Conservation (phyloP, 192 early-diverging fungal genomes). For the Irineochytrium annulatum region DNA sequence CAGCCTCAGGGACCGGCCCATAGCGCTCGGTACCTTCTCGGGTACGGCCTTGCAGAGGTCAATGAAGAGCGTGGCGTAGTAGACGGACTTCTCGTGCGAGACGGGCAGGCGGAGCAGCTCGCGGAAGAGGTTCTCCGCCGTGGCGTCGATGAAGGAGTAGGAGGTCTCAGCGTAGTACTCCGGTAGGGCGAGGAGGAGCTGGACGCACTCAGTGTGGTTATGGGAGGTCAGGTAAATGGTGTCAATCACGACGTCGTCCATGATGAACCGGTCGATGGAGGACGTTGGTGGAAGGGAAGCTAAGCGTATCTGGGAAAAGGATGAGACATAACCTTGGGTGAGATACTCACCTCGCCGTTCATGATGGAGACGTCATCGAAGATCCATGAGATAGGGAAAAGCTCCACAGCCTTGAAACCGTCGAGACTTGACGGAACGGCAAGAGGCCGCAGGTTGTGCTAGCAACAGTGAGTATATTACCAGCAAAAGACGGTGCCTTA, state of each 20-base stretch:
- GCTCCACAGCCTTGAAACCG: slow-evolving; percentile 23
- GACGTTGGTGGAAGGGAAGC: not conserved
- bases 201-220: slow-evolving; percentile 90
- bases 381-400: slow-evolving; percentile 39
- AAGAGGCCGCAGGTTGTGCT: slow-evolving; percentile 33
- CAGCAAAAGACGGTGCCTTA: too few species aligned
- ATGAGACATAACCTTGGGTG: not conserved
- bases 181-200: slow-evolving; percentile 60
- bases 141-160: slow-evolving; percentile 46
- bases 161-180: slow-evolving; percentile 34
- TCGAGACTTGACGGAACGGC: slow-evolving; percentile 16
- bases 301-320: not conserved
- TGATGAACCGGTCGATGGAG: slow-evolving; percentile 58
- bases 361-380: slow-evolving; percentile 38
- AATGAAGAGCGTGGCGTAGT: slow-evolving; percentile 67
- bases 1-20: slow-evolving; percentile 62
- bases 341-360: too few species aligned
- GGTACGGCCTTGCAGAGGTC: slow-evolving; percentile 67
- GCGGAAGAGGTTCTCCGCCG: slow-evolving; percentile 55
- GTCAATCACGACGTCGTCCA: slow-evolving; percentile 79
- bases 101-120: slow-evolving; percentile 57
- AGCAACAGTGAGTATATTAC: too few species aligned
- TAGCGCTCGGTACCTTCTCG: slow-evolving; percentile 52
- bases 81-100: slow-evolving; percentile 45
- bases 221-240: slow-evolving; percentile 76